Evolutionary conservation across 495 filamentous ascomycete genomes (phyloP).

Genomic region (Opeltia flavorubescens): DNA sequence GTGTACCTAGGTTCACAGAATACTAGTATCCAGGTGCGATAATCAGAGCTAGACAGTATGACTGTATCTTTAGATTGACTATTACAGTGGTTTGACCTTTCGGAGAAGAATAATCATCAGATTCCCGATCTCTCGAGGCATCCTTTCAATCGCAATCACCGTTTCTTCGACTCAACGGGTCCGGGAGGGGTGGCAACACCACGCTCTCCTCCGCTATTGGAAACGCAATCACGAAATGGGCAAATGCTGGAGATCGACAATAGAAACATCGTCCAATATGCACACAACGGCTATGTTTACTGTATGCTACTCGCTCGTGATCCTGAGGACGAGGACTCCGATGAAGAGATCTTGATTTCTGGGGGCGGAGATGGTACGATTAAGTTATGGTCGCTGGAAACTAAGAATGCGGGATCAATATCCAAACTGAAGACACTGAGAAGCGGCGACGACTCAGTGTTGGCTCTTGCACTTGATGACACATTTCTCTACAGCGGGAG

Average conservation of each 20-base stretch:
- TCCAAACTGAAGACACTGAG: slow-evolving; percentile 52
- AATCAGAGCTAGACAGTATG: slow-evolving; percentile 34
- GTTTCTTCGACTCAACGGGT: slow-evolving; percentile 87
- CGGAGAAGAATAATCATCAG: slow-evolving; percentile 38
- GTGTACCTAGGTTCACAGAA: slow-evolving; percentile 91
- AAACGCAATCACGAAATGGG: slow-evolving; percentile 33
- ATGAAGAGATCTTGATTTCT: slow-evolving; percentile 71
- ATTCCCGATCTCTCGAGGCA: slow-evolving; percentile 51
- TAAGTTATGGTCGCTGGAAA: slow-evolving; percentile 69
- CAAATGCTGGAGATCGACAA: slow-evolving; percentile 69
- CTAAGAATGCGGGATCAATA: slow-evolving; percentile 35
- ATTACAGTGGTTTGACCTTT: slow-evolving; percentile 47
- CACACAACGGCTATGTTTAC: slow-evolving; percentile 90
- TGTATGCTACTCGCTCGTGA: slow-evolving; percentile 76
- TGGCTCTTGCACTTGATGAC: slow-evolving; percentile 72
- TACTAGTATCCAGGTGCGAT: slow-evolving; percentile 64
- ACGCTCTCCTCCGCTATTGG: slow-evolving; percentile 25
- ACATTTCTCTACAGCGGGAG: slow-evolving; percentile 84
- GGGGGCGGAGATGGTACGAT: slow-evolving; percentile 89
- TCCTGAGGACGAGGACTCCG: slow-evolving; percentile 43
- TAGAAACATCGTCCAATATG: slow-evolving; percentile 70
- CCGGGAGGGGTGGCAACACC: slow-evolving; percentile 69
- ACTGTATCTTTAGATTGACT: slow-evolving; percentile 11
- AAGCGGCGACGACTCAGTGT: slow-evolving; percentile 66
- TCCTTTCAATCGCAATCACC: slow-evolving; percentile 68